phyloP scores from a whole-genome alignment of 345 rosid genomes.

The Abelmoschus esculentus region DNA sequence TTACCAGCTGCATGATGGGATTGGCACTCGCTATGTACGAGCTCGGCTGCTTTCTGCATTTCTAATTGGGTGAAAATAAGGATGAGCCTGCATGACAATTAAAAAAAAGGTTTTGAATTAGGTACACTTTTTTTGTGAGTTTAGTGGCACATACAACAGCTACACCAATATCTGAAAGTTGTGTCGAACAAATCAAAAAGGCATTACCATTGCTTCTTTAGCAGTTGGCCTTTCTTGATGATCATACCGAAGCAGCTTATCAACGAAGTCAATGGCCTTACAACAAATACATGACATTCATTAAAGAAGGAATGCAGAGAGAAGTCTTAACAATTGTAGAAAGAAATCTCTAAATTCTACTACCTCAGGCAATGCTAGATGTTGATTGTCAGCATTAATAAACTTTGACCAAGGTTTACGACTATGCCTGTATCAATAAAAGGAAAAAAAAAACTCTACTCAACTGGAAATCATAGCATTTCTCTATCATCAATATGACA shows the following conservation, averaged over 20 bases:
- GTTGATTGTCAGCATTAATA: constrained; percentile 80
- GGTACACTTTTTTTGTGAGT: too few species aligned
- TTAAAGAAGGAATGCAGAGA: background rate
- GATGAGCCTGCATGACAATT: constrained; percentile 59
- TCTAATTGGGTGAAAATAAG: constrained; percentile 76
- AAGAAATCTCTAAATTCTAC: background rate
- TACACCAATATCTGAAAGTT: background rate
- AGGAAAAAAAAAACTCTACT: background rate
- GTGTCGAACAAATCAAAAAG: background rate
- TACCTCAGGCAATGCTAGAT: constrained; percentile 93
- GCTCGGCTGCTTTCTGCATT: constrained; percentile 83
- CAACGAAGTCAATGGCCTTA: constrained; percentile 93
- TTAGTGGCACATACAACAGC: too few species aligned
- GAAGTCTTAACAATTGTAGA: too few species aligned
- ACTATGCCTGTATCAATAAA: constrained; percentile 51
- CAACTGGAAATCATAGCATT: background rate
- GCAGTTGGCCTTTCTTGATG: constrained; percentile 98
- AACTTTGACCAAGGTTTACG: constrained; percentile 92
- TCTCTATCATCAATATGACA: background rate
- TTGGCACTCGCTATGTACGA: constrained; percentile 13
- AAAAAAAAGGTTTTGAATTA: too few species aligned
- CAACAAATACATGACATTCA: background rate
- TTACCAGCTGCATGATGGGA: background rate
- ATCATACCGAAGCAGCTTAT: constrained; percentile 91
- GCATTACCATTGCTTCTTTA: constrained; percentile 82